Evolutionary conservation across 2,329 filamentous ascomycete genomes (phyloP).

Genomic region (Fusarium longipes): DNA sequence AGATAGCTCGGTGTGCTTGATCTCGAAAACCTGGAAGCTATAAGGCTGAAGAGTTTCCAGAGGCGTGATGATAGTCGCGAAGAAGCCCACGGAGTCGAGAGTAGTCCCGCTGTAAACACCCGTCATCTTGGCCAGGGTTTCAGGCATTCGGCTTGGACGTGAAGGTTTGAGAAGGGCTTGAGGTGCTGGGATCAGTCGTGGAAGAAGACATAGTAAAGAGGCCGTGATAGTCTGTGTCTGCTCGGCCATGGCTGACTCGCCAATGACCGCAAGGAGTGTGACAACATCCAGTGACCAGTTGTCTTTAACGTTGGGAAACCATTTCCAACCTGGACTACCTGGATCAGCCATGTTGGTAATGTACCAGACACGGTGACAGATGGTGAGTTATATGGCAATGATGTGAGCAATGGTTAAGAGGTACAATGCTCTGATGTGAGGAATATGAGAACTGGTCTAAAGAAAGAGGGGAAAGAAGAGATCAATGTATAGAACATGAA

Average conservation of each 20-base stretch:
- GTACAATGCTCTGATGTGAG: background rate
- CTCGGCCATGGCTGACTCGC: conserved; percentile 68
- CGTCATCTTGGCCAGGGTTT: conserved; percentile 64
- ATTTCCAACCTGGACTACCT: conserved; percentile 49
- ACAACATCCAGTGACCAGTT: conserved; percentile 71
- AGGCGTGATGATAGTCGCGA: conserved; percentile 69
- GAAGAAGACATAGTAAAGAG: conserved; percentile 67
- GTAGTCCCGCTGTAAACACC: conserved; percentile 68
- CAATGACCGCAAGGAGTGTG: conserved; percentile 71
- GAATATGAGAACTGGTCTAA: background rate
- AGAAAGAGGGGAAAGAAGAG: background rate
- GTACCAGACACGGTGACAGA: too few relatives aligned
- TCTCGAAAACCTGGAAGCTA: conserved; percentile 61
- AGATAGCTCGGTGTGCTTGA: conserved; percentile 55
- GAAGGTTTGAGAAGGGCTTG: conserved; percentile 69
- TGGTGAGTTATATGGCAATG: background rate
- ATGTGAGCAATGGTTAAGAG: background rate
- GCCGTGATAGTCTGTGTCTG: conserved; percentile 69
- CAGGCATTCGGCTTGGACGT: conserved; percentile 66
- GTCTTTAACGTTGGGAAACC: conserved; percentile 57
- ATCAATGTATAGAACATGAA: too few relatives aligned
- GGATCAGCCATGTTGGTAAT: conserved; percentile 43
- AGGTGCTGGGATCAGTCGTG: conserved; percentile 70
- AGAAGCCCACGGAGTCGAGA: conserved; percentile 68
- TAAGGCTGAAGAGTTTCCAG: conserved; percentile 62